Percentiles rank a stretch among this genome's conserved stretches.
Evolutionary conservation across 371 early-diverging fungal species (phyloP).

Genomic region (Mucor piriformis): DNA sequence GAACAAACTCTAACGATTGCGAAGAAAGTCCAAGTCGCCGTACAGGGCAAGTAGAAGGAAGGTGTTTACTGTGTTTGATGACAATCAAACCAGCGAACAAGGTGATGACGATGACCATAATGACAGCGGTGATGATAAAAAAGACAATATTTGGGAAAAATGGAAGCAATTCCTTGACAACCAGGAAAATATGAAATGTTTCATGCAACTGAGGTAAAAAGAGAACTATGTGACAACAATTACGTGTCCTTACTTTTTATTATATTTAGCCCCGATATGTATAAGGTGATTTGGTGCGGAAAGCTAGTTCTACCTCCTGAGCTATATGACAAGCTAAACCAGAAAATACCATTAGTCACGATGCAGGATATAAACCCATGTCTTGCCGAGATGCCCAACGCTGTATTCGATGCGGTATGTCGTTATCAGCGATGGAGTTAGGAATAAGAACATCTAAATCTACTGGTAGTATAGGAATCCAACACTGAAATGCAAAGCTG

Average conservation of each 20-base stretch:
- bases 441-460: slow-evolving; percentile 15
- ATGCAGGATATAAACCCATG: slow-evolving; percentile 27
- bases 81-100: slow-evolving; percentile 20
- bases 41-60: slow-evolving; percentile 14
- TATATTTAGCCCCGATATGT: slow-evolving; percentile 21
- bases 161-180: slow-evolving; percentile 24
- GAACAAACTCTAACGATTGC: slow-evolving; percentile 14
- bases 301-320: slow-evolving; percentile 24
- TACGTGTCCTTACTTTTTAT: slow-evolving; percentile 13
- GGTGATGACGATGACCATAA: slow-evolving; percentile 12
- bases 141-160: slow-evolving; percentile 22
- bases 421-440: slow-evolving; percentile 16
- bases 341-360: slow-evolving; percentile 21
- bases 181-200: slow-evolving; percentile 16
- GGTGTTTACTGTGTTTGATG: not conserved
- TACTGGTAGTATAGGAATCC: slow-evolving; percentile 23
- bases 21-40: slow-evolving; percentile 14
- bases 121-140: slow-evolving; percentile 20
- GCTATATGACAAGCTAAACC: slow-evolving; percentile 27
- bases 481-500: slow-evolving; percentile 23
- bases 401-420: slow-evolving; percentile 28
- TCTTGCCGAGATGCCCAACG: slow-evolving; percentile 22
- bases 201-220: slow-evolving; percentile 25
- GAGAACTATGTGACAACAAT: slow-evolving; percentile 17
- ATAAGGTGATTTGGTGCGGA: slow-evolving; percentile 23